phyloP scores from a whole-genome alignment of 306 rosid genomes.

The Hippophae tibetana region DNA sequence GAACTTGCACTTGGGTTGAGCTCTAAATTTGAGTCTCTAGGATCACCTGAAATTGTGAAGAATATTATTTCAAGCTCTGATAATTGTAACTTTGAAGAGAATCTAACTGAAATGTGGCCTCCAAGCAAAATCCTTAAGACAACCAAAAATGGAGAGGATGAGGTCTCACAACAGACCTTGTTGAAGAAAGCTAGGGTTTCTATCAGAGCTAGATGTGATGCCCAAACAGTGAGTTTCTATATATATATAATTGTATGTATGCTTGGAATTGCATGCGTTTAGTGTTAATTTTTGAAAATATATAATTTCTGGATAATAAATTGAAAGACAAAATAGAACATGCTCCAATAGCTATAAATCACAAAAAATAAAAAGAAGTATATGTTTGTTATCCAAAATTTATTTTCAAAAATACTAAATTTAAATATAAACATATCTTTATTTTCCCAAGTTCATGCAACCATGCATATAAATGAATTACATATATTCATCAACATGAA shows the following conservation, averaged over 20 bases:
- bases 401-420: too few species aligned
- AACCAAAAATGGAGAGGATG: conserved; percentile 47
- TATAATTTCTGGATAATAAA: too few species aligned
- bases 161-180: conserved; percentile 50
- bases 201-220: conserved; percentile 75
- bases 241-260: not conserved
- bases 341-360: not conserved
- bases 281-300: not conserved
- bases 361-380: not conserved
- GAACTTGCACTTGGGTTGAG: conserved; percentile 60
- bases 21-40: conserved; percentile 42
- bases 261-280: not conserved
- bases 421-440: too few species aligned
- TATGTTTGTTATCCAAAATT: not conserved
- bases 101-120: conserved; percentile 41
- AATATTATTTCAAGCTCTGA: conserved; percentile 36
- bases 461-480: too few species aligned
- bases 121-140: conserved; percentile 36
- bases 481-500: too few species aligned
- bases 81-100: conserved; percentile 46
- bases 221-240: conserved; percentile 56
- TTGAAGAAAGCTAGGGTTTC: conserved; percentile 78
- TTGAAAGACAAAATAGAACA: not conserved
- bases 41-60: conserved; percentile 26
- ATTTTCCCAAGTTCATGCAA: too few species aligned